A percentile compares a stretch with the other conserved stretches of the same genome.
These are phyloP conservation scores for Talaromyces sp. DNA, from an alignment of 2,329 filamentous ascomycete genomes.

Conservation along the genomic window DNA sequence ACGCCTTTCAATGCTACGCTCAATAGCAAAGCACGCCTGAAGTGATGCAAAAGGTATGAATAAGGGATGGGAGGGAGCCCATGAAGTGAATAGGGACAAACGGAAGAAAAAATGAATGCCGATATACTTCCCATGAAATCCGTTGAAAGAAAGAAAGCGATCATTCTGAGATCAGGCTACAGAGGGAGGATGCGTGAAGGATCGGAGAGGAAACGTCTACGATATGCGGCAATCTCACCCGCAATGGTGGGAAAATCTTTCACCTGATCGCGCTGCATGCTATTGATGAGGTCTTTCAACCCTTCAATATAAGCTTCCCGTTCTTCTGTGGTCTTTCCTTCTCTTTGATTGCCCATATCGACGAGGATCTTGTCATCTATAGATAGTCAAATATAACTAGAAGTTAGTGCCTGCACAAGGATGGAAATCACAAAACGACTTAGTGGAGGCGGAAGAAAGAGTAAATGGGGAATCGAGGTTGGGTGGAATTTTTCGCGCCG, in stretches of 20 bases:
- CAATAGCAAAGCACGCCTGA: constrained; percentile 19
- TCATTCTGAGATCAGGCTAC: constrained; percentile 32
- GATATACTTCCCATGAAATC: neutral
- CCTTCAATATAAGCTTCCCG: constrained; percentile 45
- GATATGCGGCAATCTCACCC: constrained; percentile 49
- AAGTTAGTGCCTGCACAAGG: constrained; percentile 14
- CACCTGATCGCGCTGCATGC: constrained; percentile 48
- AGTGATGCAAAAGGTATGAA: constrained; percentile 17
- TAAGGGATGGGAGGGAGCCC: constrained; percentile 9
- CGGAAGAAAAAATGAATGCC: constrained; percentile 6
- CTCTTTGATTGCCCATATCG: constrained; percentile 47
- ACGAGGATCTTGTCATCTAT: constrained; percentile 52
- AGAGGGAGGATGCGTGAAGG: constrained; percentile 45
- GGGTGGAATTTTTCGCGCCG: constrained; percentile 24
- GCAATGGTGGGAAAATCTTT: constrained; percentile 51
- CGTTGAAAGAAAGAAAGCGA: neutral
- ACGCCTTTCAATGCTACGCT: constrained; percentile 26
- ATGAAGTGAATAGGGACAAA: constrained; percentile 21
- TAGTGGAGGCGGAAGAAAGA: neutral
- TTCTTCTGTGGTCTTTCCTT: constrained; percentile 45
- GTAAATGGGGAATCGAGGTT: constrained; percentile 20
- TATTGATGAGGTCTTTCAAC: constrained; percentile 49
- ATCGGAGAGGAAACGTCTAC: constrained; percentile 49
- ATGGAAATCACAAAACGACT: neutral
- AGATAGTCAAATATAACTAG: constrained; percentile 16